Evolutionary conservation across 371 early-diverging fungal genomes (phyloP), one percentile per base, ranked within the genome.

Genomic region (Circinella umbellata): DNA sequence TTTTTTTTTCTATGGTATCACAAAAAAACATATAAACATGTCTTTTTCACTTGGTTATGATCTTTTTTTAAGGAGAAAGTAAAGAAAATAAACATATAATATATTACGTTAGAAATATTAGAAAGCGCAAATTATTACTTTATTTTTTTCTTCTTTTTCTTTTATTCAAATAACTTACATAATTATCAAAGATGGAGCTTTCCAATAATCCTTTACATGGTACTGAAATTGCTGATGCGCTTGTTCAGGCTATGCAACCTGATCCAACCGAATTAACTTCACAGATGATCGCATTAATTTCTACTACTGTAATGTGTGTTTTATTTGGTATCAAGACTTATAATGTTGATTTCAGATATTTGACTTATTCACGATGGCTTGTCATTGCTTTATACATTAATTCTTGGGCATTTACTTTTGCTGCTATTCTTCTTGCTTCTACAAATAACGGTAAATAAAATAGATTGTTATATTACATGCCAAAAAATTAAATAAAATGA

Each of bases 251-350:
- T 17, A 57, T 64, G 53, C 73, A 76, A 47, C 81, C 82, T 5
- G 81, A 80, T 59, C 48, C 68, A 7, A 53, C 49, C 35, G 82
- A 82, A 63, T 49, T 79, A 3, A 51, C 69, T 3, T 76, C 82
- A 4, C 80, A 79, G 61, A 64, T 82, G 36, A n/a, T 84, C 55
- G 77, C 78, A 1, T 68, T 84, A 8, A 0, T 70, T 35, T 80
- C 77, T 14, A 73, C 76, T 36, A 64, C 81, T 9, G 47, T 79
- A 51, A 74, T 84, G 74, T 76, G 78, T 17, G 15, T 71, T 5
- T 72, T 84, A 2, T 80, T 82, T 69, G 85, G 82, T 8, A 72
- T 79, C 67, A 82, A 82, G 69, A 80, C 85, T 34, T 77, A 71
- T 15, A 79, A 79, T 53, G 78, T 82, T 4, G 72, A 73, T 51